These are phyloP conservation scores for Jaapia argillacea DNA, from an alignment of 768 basidiomycete species.

Conservation along the genomic window DNA sequence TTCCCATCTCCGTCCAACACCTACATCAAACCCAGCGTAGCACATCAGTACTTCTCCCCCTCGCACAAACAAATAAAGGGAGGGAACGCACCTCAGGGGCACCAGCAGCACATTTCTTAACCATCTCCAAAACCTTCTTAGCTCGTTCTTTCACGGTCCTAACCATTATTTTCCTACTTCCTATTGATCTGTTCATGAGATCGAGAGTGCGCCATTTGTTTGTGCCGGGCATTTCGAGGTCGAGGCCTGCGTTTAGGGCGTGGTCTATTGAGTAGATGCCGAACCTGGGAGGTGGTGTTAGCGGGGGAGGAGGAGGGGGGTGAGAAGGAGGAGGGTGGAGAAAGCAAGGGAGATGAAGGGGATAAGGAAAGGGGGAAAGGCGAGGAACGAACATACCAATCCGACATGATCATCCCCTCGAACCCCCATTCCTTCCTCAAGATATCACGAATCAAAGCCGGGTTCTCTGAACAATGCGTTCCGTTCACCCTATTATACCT, in stretches of 20 bases:
- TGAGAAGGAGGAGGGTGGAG: too few relatives aligned
- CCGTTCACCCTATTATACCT: slow-evolving; percentile 76
- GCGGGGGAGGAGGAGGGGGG: too few relatives aligned
- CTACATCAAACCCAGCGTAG: too few relatives aligned
- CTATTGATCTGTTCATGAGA: slow-evolving; percentile 50
- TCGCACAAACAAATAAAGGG: not conserved
- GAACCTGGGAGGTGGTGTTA: slow-evolving; percentile 35
- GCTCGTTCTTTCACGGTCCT: slow-evolving; percentile 61
- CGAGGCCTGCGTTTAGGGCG: slow-evolving; percentile 64
- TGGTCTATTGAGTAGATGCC: slow-evolving; percentile 60
- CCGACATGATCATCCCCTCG: slow-evolving; percentile 71
- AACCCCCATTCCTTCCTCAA: slow-evolving; percentile 69
- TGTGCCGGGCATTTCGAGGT: slow-evolving; percentile 72
- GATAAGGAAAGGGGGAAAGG: not conserved
- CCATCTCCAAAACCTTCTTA: slow-evolving; percentile 52
- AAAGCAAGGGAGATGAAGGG: not conserved
- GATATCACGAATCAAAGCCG: slow-evolving; percentile 45
- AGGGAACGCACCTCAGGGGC: slow-evolving; percentile 72
- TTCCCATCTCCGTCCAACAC: slow-evolving; percentile 60
- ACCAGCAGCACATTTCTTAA: slow-evolving; percentile 55
- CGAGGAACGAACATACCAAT: slow-evolving; percentile 49
- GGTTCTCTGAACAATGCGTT: slow-evolving; percentile 58
- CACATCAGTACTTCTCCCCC: not conserved
- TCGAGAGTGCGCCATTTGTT: slow-evolving; percentile 73
- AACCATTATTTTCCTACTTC: slow-evolving; percentile 53